These are phyloP conservation scores for Kluyveromyces sp. DNA, from an alignment of 1,139 yeast species.

Conservation along the genomic window DNA sequence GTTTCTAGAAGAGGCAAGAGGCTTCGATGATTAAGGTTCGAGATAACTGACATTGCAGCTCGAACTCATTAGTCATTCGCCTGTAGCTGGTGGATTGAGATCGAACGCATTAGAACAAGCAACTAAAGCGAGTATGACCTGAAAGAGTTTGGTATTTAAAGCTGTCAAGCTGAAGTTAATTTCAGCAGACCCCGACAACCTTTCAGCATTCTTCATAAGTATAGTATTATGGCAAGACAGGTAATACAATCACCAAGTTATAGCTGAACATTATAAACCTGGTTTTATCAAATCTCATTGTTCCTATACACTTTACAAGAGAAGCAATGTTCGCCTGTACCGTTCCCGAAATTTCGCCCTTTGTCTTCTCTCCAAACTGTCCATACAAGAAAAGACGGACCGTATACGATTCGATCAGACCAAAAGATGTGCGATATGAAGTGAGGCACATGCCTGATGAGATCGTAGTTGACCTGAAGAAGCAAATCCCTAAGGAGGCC, in stretches of 20 bases:
- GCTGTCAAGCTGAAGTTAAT: not conserved
- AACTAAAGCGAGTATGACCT: not conserved
- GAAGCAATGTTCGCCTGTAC: slow-evolving; percentile 16
- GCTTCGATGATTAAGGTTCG: not conserved
- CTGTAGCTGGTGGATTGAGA: not conserved
- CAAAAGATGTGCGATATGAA: slow-evolving; percentile 11
- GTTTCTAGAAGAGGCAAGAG: slow-evolving; percentile 2
- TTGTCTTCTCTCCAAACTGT: slow-evolving; percentile 17
- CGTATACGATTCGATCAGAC: not conserved
- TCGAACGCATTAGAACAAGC: slow-evolving; percentile 2
- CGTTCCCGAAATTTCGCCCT: slow-evolving; percentile 16
- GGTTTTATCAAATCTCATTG: no score
- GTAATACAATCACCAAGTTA: no score
- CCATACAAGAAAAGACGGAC: slow-evolving; percentile 8
- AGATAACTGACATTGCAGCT: not conserved
- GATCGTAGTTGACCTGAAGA: slow-evolving; percentile 18
- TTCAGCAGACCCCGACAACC: no score
- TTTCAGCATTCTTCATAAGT: no score
- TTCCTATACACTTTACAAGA: no score
- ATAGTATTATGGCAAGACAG: no score
- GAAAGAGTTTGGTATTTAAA: not conserved
- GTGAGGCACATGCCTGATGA: slow-evolving; percentile 14
- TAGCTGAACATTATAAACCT: no score
- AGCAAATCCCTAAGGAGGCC: slow-evolving; percentile 14
- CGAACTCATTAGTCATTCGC: not conserved